Conservation (phyloP, 1,139 yeast species). For the Martiniozyma asiatica region DNA sequence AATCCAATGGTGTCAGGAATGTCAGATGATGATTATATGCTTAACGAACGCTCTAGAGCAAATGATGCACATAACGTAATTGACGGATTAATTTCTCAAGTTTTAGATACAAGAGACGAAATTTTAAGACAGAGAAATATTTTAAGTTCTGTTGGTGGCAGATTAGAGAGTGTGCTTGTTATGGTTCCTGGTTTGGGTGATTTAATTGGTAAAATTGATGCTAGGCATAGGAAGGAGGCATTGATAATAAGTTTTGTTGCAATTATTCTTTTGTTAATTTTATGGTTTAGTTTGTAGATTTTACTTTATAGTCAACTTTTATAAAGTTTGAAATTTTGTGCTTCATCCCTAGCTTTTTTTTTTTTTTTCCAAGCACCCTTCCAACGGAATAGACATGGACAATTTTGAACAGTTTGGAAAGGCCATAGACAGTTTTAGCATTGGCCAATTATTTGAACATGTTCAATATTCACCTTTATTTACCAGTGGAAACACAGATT, state of each 20-base stretch:
- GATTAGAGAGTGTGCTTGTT: constrained; percentile 48
- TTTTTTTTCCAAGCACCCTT: too few relatives aligned
- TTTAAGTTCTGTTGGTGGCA: constrained; percentile 52
- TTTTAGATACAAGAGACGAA: constrained; percentile 82
- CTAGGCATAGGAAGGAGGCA: constrained; percentile 81
- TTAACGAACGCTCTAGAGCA: constrained; percentile 65
- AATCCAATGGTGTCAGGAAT: constrained; percentile 7
- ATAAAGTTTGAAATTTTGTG: neutral
- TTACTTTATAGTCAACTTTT: neutral
- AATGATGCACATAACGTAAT: constrained; percentile 67
- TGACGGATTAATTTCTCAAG: constrained; percentile 70
- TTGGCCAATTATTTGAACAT: neutral
- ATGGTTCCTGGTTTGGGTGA: constrained; percentile 75
- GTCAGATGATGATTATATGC: constrained; percentile 38
- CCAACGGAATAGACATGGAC: constrained; percentile 2
- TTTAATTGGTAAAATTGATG: constrained; percentile 67
- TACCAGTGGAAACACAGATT: neutral
- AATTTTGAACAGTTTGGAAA: constrained; percentile 1
- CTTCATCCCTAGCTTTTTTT: neutral
- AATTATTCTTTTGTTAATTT: constrained; percentile 56
- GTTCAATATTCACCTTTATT: neutral
- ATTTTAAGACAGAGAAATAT: constrained; percentile 58
- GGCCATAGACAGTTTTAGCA: neutral
- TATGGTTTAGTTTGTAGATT: constrained; percentile 26
- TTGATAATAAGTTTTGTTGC: constrained; percentile 70